Base-by-base conservation (phyloP, 1,284 basidiomycete genomes). In the Pseudozyma hubeiensis region DNA sequence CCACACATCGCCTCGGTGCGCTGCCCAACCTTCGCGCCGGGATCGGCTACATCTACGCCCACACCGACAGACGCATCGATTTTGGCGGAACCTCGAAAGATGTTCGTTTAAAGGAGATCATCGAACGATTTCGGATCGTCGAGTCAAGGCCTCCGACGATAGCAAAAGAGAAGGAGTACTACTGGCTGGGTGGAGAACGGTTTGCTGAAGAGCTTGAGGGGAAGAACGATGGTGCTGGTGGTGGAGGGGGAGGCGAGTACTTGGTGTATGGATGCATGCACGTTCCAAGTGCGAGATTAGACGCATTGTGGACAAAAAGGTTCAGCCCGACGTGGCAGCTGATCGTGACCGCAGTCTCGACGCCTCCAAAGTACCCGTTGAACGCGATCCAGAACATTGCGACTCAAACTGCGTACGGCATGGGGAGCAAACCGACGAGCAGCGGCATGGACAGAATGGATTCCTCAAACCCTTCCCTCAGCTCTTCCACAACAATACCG, bases 201-300 rank as follows among this genome's bases (percentile, higher is more conserved):
- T 55, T 39, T 24, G 9, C 43, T 11, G 51, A 50, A 5, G 51
- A 60, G 6, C 13, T 9, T 1, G 10, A 5, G 35, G 52, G 9
- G 40, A 41, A 14, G 3, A 6, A 14, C 45, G 24, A 35, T 34
- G 13, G 24, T 0, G 17, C 34, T n/a, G 55, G 44, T n/a, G 55
- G 44, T 31, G 34, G 41, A 14, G 43, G 54, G 29, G 19, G 19
- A 5, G 54, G 69, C 92, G 93, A 95, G 84, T 94, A 93, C 84
- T 88, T 99, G 34, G 87, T 99, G 30, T 98, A 97, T 83, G 96
- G 95, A 14, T 90, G 93, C 24, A 87, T 96, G 48, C 95, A 97
- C 84, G 89, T 97, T 2, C 95, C 96, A 0, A 91, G 92, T 0
- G 90, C 93, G 11, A 88, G 94, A 47, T 87, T 98, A 30, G 93